phyloP scores from a whole-genome alignment of 2,329 filamentous ascomycete species.

The Bipolaris sorokiniana region DNA sequence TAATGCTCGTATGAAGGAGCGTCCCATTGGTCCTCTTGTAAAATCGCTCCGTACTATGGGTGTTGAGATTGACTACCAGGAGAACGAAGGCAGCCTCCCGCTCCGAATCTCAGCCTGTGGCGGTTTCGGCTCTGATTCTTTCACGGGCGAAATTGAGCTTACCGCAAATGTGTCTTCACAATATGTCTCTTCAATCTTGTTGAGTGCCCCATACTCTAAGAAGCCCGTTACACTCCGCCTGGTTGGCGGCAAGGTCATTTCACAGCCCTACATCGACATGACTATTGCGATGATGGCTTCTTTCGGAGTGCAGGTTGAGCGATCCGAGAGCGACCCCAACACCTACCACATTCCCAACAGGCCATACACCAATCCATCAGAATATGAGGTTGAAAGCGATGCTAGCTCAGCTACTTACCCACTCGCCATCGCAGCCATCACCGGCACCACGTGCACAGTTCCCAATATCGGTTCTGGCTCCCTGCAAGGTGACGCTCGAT shows the following conservation, averaged over 20 bases:
- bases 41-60: slow-evolving; percentile 88
- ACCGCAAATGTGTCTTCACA: slow-evolving; percentile 98
- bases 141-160: slow-evolving; percentile 81
- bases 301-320: slow-evolving; percentile 82
- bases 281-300: slow-evolving; percentile 96
- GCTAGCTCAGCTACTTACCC: slow-evolving; percentile 98
- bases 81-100: slow-evolving; percentile 82
- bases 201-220: slow-evolving; percentile 97
- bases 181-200: slow-evolving; percentile 94
- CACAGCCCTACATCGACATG: slow-evolving; percentile 98
- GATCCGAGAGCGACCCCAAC: slow-evolving; percentile 78
- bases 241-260: slow-evolving; percentile 96
- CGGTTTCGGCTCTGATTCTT: slow-evolving; percentile 67
- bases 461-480: slow-evolving; percentile 94
- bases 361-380: slow-evolving; percentile 78
- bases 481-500: slow-evolving; percentile 91
- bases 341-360: slow-evolving; percentile 94
- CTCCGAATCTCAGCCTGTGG: slow-evolving; percentile 73
- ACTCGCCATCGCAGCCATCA: slow-evolving; percentile 90
- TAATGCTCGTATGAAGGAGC: slow-evolving; percentile 93
- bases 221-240: slow-evolving; percentile 87
- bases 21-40: slow-evolving; percentile 91
- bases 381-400: slow-evolving; percentile 94
- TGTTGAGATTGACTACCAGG: slow-evolving; percentile 84
- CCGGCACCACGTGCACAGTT: slow-evolving; percentile 91